Evolutionary conservation across 176 grass and related monocot genomes (phyloP).

Genomic region (Cenchrus purpureus): DNA sequence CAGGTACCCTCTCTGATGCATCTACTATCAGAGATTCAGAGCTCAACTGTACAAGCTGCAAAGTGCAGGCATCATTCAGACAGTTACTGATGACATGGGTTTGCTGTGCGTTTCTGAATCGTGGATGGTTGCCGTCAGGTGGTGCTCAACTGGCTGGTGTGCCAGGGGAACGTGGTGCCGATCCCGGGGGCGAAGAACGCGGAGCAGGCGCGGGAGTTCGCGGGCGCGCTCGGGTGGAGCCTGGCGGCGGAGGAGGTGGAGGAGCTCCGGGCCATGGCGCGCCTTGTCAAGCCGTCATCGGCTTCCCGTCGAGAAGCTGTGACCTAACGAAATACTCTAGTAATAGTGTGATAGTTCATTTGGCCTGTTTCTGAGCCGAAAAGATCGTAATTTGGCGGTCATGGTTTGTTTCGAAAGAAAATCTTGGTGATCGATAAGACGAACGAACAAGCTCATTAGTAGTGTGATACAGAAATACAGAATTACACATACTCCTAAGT

Average conservation of each 20-base stretch:
- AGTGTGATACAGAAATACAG: too few relatives aligned
- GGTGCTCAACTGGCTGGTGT: slow-evolving; percentile 87
- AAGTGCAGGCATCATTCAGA: neutral
- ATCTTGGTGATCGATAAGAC: too few relatives aligned
- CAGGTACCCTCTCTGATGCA: slow-evolving; percentile 43
- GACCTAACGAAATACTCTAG: neutral
- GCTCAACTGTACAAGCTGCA: neutral
- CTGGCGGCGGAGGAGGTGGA: slow-evolving; percentile 54
- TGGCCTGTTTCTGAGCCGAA: too few relatives aligned
- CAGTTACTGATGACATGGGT: too few relatives aligned
- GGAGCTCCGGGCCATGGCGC: slow-evolving; percentile 60
- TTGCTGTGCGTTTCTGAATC: neutral
- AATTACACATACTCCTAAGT: too few relatives aligned
- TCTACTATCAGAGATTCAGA: neutral
- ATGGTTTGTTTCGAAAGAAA: too few relatives aligned
- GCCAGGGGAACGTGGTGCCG: slow-evolving; percentile 85
- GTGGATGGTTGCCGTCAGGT: slow-evolving; percentile 50
- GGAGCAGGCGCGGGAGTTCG: slow-evolving; percentile 67
- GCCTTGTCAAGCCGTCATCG: slow-evolving; percentile 44
- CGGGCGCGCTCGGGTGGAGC: slow-evolving; percentile 63
- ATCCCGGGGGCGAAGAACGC: slow-evolving; percentile 91
- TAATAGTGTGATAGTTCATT: too few relatives aligned
- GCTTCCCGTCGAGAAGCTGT: slow-evolving; percentile 75
- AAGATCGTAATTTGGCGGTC: too few relatives aligned
- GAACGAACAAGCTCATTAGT: too few relatives aligned